Percentiles rank a stretch among this genome's conserved stretches.
Conservation (phyloP, 306 rosid species). For the Sicyos baderoa region DNA sequence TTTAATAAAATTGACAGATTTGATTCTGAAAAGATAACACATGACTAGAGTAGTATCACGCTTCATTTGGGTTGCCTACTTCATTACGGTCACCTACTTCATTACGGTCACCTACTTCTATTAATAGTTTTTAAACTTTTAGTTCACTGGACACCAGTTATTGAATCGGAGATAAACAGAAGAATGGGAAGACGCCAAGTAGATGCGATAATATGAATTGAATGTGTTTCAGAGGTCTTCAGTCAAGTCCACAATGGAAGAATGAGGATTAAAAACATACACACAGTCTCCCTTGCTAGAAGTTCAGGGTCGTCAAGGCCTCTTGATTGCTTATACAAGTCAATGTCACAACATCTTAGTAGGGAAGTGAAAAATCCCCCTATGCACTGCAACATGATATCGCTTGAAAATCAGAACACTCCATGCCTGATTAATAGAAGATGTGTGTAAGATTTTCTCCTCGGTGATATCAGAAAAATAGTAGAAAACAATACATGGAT, state of each 20-base stretch:
- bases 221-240: not conserved
- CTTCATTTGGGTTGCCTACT: not conserved
- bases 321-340: conserved; percentile 56
- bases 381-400: conserved; percentile 47
- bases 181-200: not conserved
- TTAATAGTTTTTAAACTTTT: not conserved
- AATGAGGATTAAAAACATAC: conserved; percentile 38
- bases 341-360: conserved; percentile 66
- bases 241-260: conserved; percentile 15
- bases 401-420: conserved; percentile 14
- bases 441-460: not conserved
- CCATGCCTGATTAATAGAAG: conserved; percentile 18
- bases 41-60: not conserved
- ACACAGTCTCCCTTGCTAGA: conserved; percentile 89
- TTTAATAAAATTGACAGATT: not conserved
- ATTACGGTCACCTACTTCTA: not conserved
- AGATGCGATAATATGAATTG: not conserved
- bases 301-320: conserved; percentile 88
- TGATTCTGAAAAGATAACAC: not conserved
- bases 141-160: not conserved
- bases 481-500: not conserved
- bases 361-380: conserved; percentile 61
- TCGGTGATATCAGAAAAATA: not conserved
- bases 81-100: not conserved
- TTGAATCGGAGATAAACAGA: too few species aligned